Base-by-base conservation (phyloP, 805 yeast genomes). In the Jamesozyma jinghongensis region DNA sequence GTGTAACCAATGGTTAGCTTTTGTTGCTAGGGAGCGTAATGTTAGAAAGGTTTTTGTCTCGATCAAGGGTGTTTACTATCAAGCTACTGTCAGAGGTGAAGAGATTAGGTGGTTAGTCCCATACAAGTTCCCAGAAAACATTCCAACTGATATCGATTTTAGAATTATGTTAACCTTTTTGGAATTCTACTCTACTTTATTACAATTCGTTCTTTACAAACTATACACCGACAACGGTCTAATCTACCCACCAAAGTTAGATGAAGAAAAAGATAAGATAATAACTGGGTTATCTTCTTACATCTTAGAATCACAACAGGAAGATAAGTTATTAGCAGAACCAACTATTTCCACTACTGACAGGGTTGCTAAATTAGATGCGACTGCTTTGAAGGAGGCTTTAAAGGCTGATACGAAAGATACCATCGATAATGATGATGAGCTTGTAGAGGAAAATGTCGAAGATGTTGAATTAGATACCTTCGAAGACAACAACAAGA, bases 51-150 rank as follows among this genome's bases (percentile, higher is more conserved):
- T 87, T 13, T 92, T 92, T 67, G 97, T 92, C 30, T 83, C 95
- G 37, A 90, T 92, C 58, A 92, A 92, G 65, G 98, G 98, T 68
- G 94, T 90, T 14, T 92, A 92, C 65, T 92, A 90, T 60, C 86
- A 87, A 62, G 97, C 96, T 27, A 75, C 62, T 46, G 78, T 92
- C 36, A 79, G 75, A 62, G 98, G 98, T 50, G 95, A 87, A 63
- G 95, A 85, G 50, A 73, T 92, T 35, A 76, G 90, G 66, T 92
- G 98, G 98, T 76, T 92, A 45, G 94, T 86, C 36, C 98, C 98
- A 19, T 92, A 81, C 74, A 92, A 87, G 65, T 92, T 88, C 70
- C 96, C 98, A 16, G 94, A 90, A 63, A 84, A 84, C 63, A 82
- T 92, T 51, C 97, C 98, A 36, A 66, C 81, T 34, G 97, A 92